phyloP scores from a whole-genome alignment of 306 rosid genomes.

The Macrotyloma uniflorum region DNA sequence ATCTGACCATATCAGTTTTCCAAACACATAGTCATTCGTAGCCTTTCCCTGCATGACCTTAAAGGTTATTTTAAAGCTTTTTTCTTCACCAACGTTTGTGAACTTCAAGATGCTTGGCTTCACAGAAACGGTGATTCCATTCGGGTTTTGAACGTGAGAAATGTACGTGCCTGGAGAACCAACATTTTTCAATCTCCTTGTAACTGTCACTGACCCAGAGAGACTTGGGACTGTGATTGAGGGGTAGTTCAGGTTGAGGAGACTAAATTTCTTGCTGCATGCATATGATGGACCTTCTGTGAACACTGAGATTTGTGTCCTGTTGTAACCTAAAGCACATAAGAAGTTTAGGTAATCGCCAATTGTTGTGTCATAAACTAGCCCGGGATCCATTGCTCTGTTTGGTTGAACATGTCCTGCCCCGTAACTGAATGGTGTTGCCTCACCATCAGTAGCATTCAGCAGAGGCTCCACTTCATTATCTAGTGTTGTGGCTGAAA shows the following conservation, averaged over 20 bases:
- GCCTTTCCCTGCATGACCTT: conserved; percentile 42
- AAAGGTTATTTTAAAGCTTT: conserved; percentile 56
- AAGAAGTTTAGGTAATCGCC: conserved; percentile 68
- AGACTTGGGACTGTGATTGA: conserved; percentile 80
- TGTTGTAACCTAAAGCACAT: conserved; percentile 70
- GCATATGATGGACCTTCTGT: conserved; percentile 47
- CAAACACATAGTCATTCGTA: conserved; percentile 61
- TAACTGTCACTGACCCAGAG: conserved; percentile 55
- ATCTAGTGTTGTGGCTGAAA: conserved; percentile 65
- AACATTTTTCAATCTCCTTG: conserved; percentile 72
- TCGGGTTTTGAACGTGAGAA: conserved; percentile 51
- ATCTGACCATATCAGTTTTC: conserved; percentile 82
- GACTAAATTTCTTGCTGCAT: conserved; percentile 49
- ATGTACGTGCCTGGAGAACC: conserved; percentile 70
- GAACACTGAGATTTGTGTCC: conserved; percentile 54
- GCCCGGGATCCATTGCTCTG: conserved; percentile 84
- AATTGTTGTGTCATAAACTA: conserved; percentile 69
- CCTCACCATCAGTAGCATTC: conserved; percentile 55
- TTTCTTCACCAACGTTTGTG: conserved; percentile 66
- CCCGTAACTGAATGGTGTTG: conserved; percentile 86
- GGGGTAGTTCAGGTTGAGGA: conserved; percentile 75
- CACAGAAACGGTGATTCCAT: conserved; percentile 57
- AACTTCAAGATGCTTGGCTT: conserved; percentile 68
- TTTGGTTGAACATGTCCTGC: conserved; percentile 84
- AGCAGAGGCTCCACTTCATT: conserved; percentile 57